Evolutionary conservation across 225 moss, liverwort and hornwort species (phyloP).

Genomic region (Asterella californica): DNA sequence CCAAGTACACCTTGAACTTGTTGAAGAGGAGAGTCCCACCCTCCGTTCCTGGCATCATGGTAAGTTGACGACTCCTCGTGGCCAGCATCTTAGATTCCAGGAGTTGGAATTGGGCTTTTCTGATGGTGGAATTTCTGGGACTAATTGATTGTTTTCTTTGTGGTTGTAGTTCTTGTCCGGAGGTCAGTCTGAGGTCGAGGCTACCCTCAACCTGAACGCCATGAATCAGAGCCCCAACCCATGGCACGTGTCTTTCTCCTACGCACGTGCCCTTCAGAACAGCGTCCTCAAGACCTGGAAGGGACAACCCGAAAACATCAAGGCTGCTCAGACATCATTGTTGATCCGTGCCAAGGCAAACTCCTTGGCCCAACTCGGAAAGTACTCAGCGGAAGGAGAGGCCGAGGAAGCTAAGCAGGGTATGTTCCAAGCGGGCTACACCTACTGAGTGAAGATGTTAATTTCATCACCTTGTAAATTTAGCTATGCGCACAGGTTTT

Average conservation of each 20-base stretch:
- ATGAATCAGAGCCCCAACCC: constrained; percentile 45
- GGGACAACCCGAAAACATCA: constrained; percentile 41
- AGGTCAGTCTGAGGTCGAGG: constrained; percentile 47
- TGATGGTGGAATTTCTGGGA: background rate
- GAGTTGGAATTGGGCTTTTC: too few relatives aligned
- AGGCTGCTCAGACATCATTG: constrained; percentile 39
- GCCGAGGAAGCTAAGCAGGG: constrained; percentile 44
- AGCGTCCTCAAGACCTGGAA: constrained; percentile 44
- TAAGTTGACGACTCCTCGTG: background rate
- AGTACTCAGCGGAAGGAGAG: constrained; percentile 45
- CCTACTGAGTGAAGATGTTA: too few relatives aligned
- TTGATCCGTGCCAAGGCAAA: constrained; percentile 41
- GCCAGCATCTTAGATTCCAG: too few relatives aligned
- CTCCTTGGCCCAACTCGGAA: constrained; percentile 45
- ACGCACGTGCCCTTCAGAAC: constrained; percentile 41
- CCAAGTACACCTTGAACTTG: constrained; percentile 31
- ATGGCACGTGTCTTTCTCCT: constrained; percentile 49
- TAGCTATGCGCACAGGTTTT: too few relatives aligned
- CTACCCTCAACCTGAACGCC: constrained; percentile 43
- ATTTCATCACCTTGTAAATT: too few relatives aligned
- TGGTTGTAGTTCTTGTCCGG: constrained; percentile 41
- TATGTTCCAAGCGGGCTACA: constrained; percentile 36
- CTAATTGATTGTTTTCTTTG: background rate
- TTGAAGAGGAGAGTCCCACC: constrained; percentile 41
- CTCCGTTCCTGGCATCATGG: constrained; percentile 44